Evolutionary conservation across 1,139 yeast species (phyloP).

Genomic region (Komagataea norvegica): DNA sequence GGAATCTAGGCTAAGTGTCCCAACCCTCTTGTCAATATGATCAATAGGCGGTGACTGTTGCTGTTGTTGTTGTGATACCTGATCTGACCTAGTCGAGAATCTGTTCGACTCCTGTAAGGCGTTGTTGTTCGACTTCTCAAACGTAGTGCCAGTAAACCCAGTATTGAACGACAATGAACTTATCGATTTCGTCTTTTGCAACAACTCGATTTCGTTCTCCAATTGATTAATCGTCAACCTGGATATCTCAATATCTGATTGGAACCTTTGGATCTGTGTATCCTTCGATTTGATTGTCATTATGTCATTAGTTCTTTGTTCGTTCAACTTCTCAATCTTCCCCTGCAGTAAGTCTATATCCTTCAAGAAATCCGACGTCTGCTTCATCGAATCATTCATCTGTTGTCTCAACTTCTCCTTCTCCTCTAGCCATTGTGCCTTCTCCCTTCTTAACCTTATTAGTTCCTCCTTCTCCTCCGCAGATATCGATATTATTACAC

Average conservation of each 20-base stretch:
- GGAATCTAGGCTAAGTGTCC: constrained; percentile 21
- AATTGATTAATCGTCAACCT: constrained; percentile 45
- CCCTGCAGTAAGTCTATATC: constrained; percentile 34
- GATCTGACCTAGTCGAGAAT: constrained; percentile 1
- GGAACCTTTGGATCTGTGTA: constrained; percentile 54
- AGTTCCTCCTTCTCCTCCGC: constrained; percentile 38
- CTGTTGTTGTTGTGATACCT: constrained; percentile 1
- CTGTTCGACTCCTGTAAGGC: constrained; percentile 23
- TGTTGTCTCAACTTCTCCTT: constrained; percentile 37
- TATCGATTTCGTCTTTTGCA: constrained; percentile 29
- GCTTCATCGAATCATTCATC: constrained; percentile 41
- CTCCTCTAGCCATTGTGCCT: constrained; percentile 45
- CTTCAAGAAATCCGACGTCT: constrained; percentile 38
- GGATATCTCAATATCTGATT: constrained; percentile 55
- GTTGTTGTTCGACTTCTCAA: constrained; percentile 3
- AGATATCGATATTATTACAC: too few relatives aligned
- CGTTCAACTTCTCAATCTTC: constrained; percentile 37
- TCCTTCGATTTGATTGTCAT: constrained; percentile 61
- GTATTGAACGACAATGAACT: not conserved
- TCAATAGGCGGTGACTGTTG: constrained; percentile 16
- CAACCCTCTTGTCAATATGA: constrained; percentile 22
- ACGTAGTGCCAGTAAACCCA: too few relatives aligned
- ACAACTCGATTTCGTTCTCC: constrained; percentile 48
- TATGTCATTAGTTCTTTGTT: constrained; percentile 47
- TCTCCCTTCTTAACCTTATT: constrained; percentile 48